Conservation (phyloP, 2,329 filamentous ascomycete species). For the Fusarium sp. region DNA sequence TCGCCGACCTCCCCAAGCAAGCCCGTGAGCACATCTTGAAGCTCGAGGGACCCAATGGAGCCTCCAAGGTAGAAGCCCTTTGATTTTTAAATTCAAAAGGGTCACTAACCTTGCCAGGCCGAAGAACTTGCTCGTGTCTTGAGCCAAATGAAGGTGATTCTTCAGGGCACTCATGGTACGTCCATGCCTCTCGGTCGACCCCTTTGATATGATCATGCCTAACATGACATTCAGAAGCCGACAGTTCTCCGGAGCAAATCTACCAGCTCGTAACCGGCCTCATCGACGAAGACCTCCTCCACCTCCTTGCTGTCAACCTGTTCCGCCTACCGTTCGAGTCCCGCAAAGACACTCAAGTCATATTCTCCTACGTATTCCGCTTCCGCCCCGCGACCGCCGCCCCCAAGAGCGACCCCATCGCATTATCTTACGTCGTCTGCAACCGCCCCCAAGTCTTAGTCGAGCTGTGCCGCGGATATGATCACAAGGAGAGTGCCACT, state of each 20-base stretch:
- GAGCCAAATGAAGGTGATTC: constrained; percentile 88
- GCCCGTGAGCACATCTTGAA: constrained; percentile 66
- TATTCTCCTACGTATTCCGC: constrained; percentile 94
- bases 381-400: constrained; percentile 80
- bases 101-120: constrained; percentile 62
- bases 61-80: constrained; percentile 57
- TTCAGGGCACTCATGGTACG: constrained; percentile 92
- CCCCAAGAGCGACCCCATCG: constrained; percentile 80
- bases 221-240: constrained; percentile 71
- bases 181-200: constrained; percentile 7
- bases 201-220: constrained; percentile 18
- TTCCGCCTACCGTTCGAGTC: constrained; percentile 93
- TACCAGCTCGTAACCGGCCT: constrained; percentile 86
- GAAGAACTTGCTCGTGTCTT: constrained; percentile 91
- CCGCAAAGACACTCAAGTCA: constrained; percentile 93
- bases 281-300: constrained; percentile 90
- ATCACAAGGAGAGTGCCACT: constrained; percentile 90
- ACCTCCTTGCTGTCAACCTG: constrained; percentile 84
- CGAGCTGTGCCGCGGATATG: constrained; percentile 89
- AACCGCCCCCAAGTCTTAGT: constrained; percentile 88
- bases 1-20: constrained; percentile 67
- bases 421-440: constrained; percentile 89
- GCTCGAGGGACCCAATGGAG: constrained; percentile 62
- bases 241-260: constrained; percentile 88
- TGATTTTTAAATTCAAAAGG: neutral